Evolutionary conservation across 176 grass and related monocot genomes (phyloP), one percentile per base, ranked within the genome.

Genomic region (Stipa capillata): DNA sequence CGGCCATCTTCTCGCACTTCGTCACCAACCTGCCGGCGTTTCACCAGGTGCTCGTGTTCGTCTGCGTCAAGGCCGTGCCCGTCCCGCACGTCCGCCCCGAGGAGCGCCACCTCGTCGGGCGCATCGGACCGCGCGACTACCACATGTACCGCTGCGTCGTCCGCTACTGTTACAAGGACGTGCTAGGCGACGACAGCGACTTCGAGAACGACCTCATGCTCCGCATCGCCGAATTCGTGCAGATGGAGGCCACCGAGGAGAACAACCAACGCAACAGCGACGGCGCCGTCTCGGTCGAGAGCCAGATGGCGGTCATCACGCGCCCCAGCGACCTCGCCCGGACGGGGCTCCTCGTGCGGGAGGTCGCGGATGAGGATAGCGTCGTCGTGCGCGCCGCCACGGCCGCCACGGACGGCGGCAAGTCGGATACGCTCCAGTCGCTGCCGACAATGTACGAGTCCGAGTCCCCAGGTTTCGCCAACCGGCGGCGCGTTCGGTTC

Each of bases 21-120:
- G 85, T 88, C 54, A 91, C 89, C 48, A 91, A 91, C 57, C 77
- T 91, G 3, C 89, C 89, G 23, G 89, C 89, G 7, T 88, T 91
- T 56, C 85, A 88, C 68, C 77, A 88, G 79, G 81, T 91, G 69
- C 73, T 91, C 28, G 89, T 91, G 25, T 91, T 91, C 56, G 47
- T 88, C 25, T 88, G 89, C 52, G 69, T 91, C 58, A 91, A 91
- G 78, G 80, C 85, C n/a, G 82, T 84, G 52, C 82, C 81, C 15
- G 59, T 82, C 18, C 85, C 89, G 15, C 79, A 85, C 68, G 78
- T 91, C 28, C 65, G 73, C 72, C 1, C 0, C 41, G 11, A 82
- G 45, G 89, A 91, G 77, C 71, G 89, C 7, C 80, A 78, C 65
- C 89, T 91, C 42, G 56, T 91, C 17, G 89, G 89, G 2, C 85